Percentiles rank a stretch among this genome's conserved stretches.
Conservation (phyloP, 495 filamentous ascomycete genomes). For the Evernia prunastri region DNA sequence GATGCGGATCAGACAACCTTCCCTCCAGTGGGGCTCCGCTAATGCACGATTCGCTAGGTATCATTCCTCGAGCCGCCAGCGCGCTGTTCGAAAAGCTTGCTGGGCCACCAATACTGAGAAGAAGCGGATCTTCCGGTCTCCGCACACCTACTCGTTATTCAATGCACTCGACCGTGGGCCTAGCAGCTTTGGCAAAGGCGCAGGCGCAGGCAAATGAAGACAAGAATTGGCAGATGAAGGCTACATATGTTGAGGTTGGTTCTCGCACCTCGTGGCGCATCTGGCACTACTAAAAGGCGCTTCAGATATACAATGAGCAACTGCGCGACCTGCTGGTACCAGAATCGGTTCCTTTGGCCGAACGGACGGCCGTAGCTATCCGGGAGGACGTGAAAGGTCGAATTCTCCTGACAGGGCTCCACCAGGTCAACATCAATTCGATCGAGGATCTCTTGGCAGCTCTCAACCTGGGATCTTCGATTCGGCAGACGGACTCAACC, state of each 20-base stretch:
- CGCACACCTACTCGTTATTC: conserved; percentile 81
- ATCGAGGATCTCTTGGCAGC: conserved; percentile 85
- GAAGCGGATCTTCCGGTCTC: conserved; percentile 67
- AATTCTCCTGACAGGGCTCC: conserved; percentile 85
- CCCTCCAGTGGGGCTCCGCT: conserved; percentile 3
- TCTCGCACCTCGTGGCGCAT: background rate
- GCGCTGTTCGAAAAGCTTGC: conserved; percentile 85
- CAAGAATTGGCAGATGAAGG: conserved; percentile 88
- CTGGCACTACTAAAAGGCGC: conserved; percentile 19
- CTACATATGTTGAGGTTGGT: conserved; percentile 86
- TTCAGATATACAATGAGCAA: conserved; percentile 91
- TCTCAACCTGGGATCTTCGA: conserved; percentile 85
- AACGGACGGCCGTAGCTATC: conserved; percentile 73
- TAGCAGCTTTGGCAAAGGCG: conserved; percentile 44
- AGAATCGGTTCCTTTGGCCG: conserved; percentile 59
- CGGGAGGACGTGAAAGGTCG: conserved; percentile 87
- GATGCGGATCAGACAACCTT: conserved; percentile 1
- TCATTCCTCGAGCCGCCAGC: conserved; percentile 85
- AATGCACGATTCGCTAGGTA: conserved; percentile 48
- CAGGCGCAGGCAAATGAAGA: conserved; percentile 38
- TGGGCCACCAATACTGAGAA: conserved; percentile 45
- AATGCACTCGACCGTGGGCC: conserved; percentile 44
- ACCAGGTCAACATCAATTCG: conserved; percentile 83
- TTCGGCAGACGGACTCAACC: conserved; percentile 97
- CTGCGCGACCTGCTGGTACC: conserved; percentile 84